A percentile compares a stretch with the other conserved stretches of the same genome.
phyloP scores from a whole-genome alignment of 1,284 basidiomycete genomes.

The Cryptococcus deneoformans region DNA sequence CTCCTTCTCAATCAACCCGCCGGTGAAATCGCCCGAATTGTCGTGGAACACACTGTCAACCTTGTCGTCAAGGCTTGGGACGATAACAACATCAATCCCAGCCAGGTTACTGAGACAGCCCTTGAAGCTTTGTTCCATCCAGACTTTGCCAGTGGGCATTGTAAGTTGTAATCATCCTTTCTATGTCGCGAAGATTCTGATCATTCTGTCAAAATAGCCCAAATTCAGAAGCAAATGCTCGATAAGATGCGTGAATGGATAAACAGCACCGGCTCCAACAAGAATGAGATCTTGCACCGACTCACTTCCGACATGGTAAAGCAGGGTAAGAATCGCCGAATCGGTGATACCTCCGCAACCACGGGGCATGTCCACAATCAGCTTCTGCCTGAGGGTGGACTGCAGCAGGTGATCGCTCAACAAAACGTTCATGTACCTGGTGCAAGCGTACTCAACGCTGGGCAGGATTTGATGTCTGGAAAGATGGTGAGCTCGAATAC shows the following conservation, averaged over 20 bases:
- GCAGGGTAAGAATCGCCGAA: constrained; percentile 68
- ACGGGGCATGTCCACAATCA: constrained; percentile 46
- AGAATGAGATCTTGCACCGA: constrained; percentile 59
- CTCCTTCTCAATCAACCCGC: constrained; percentile 59
- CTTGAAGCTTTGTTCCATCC: constrained; percentile 83
- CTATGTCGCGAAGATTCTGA: not conserved
- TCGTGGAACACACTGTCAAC: constrained; percentile 56
- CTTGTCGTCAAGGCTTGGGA: constrained; percentile 80
- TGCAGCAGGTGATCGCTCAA: constrained; percentile 45
- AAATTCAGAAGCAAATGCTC: constrained; percentile 74
- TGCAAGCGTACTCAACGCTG: constrained; percentile 40
- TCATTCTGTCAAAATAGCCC: constrained; percentile 54
- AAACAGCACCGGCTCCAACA: constrained; percentile 56
- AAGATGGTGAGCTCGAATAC: constrained; percentile 35
- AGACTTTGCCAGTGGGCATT: constrained; percentile 66
- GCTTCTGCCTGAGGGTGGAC: constrained; percentile 41
- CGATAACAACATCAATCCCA: constrained; percentile 61
- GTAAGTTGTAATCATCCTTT: constrained; percentile 14
- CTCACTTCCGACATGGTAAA: constrained; percentile 66
- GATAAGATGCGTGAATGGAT: constrained; percentile 56
- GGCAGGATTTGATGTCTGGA: constrained; percentile 45
- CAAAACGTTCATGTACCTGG: constrained; percentile 50
- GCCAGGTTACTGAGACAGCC: constrained; percentile 63
- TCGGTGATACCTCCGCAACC: constrained; percentile 42
- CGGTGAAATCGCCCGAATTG: constrained; percentile 66